Conservation (phyloP, 257 asterid species). For the Galeopsis tetrahit region DNA sequence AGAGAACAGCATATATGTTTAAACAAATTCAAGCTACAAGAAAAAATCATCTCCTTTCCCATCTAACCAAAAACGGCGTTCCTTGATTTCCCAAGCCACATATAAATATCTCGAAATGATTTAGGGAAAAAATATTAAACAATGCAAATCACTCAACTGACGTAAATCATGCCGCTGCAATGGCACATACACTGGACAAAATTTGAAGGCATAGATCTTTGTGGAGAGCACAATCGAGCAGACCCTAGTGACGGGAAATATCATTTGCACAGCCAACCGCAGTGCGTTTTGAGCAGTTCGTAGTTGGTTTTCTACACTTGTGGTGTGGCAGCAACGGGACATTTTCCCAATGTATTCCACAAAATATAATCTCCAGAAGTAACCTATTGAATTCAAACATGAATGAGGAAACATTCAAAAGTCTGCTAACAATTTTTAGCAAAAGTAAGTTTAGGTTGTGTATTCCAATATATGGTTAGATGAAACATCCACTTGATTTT, state of each 20-base stretch:
- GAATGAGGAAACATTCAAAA: conserved; percentile 22
- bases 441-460: neutral
- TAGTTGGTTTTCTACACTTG: conserved; percentile 40
- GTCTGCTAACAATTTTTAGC: neutral
- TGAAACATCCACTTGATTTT: too few relatives aligned
- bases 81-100: neutral
- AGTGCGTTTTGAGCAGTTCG: conserved; percentile 14
- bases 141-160: conserved; percentile 21
- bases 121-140: neutral
- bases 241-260: conserved; percentile 21
- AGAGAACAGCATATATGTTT: neutral
- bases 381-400: conserved; percentile 53
- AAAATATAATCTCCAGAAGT: conserved; percentile 88
- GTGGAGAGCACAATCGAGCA: conserved; percentile 13
- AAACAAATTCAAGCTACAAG: conserved; percentile 3
- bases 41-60: neutral
- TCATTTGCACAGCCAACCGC: conserved; percentile 16
- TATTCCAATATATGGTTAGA: neutral
- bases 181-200: too few relatives aligned
- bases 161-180: too few relatives aligned
- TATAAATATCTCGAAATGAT: conserved; percentile 17
- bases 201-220: too few relatives aligned
- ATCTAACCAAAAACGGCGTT: neutral
- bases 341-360: conserved; percentile 93
- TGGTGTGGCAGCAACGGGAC: conserved; percentile 83